phyloP scores from a whole-genome alignment of 1,139 yeast genomes.

The Candida sanyaensis region DNA sequence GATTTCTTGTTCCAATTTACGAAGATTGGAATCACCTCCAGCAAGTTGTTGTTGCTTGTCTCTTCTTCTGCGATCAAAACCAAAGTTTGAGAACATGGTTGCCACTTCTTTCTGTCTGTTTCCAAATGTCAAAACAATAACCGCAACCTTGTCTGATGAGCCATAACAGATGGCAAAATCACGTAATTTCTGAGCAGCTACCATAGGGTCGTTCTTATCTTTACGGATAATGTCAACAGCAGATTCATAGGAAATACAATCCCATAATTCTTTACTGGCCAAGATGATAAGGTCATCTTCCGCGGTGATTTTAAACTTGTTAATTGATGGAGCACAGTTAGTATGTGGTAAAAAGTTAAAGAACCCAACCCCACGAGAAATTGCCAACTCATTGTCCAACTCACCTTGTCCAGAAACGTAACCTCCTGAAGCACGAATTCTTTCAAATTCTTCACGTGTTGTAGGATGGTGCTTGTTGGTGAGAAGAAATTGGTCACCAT shows the following conservation, averaged over 20 bases:
- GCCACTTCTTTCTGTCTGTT: slow-evolving; percentile 36
- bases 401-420: slow-evolving; percentile 84
- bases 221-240: slow-evolving; percentile 91
- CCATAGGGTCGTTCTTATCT: slow-evolving; percentile 80
- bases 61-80: slow-evolving; percentile 49
- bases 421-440: slow-evolving; percentile 91
- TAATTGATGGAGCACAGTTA: slow-evolving; percentile 83
- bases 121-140: slow-evolving; percentile 73
- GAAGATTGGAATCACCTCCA: slow-evolving; percentile 76
- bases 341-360: slow-evolving; percentile 85
- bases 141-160: slow-evolving; percentile 78
- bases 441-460: slow-evolving; percentile 73
- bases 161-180: slow-evolving; percentile 96
- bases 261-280: slow-evolving; percentile 87
- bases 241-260: slow-evolving; percentile 73
- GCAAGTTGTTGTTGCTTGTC: slow-evolving; percentile 48
- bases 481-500: slow-evolving; percentile 75
- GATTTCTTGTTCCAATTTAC: slow-evolving; percentile 88
- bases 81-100: slow-evolving; percentile 2
- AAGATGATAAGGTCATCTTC: slow-evolving; percentile 86
- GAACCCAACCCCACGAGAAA: slow-evolving; percentile 92
- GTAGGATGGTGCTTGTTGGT: slow-evolving; percentile 88
- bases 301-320: slow-evolving; percentile 59
- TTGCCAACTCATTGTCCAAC: slow-evolving; percentile 78
- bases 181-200: slow-evolving; percentile 90